Conservation (phyloP, 805 yeast species). For the Pichia insulana region DNA sequence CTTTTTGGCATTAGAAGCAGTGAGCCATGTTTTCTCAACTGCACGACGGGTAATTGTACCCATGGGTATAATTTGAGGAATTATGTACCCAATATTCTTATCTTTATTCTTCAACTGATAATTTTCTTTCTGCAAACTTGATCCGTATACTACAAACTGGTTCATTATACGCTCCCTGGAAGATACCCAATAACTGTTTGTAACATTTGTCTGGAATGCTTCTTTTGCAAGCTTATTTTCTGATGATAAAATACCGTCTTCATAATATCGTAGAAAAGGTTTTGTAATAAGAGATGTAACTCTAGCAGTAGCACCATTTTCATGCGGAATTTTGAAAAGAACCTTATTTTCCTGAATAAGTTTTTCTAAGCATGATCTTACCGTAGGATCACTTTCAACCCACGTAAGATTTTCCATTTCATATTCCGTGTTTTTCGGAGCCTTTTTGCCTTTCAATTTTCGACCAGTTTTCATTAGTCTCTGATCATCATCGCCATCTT, state of each 20-base stretch:
- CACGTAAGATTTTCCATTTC: slow-evolving; percentile 1
- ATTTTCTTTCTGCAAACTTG: neutral
- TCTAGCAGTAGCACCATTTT: slow-evolving; percentile 66
- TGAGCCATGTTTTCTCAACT: slow-evolving; percentile 94
- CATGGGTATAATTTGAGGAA: slow-evolving; percentile 84
- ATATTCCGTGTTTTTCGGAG: neutral
- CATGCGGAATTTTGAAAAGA: slow-evolving; percentile 75
- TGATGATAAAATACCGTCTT: slow-evolving; percentile 63
- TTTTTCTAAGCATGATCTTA: slow-evolving; percentile 10
- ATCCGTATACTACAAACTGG: slow-evolving; percentile 68
- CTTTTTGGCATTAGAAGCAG: slow-evolving; percentile 89
- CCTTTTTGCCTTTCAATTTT: neutral
- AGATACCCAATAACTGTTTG: slow-evolving; percentile 90
- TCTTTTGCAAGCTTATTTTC: slow-evolving; percentile 64
- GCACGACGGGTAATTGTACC: slow-evolving; percentile 96
- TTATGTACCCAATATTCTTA: slow-evolving; percentile 51
- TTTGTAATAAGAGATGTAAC: slow-evolving; percentile 76
- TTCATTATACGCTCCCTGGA: slow-evolving; percentile 73
- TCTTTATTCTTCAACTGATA: slow-evolving; percentile 7
- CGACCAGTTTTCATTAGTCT: neutral
- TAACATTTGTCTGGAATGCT: slow-evolving; percentile 67
- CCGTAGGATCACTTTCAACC: slow-evolving; percentile 12
- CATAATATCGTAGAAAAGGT: slow-evolving; percentile 60
- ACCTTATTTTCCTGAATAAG: slow-evolving; percentile 9
- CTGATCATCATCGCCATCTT: neutral